phyloP scores from a whole-genome alignment of 805 yeast genomes.

The Cyberlindnera sargentensis region DNA sequence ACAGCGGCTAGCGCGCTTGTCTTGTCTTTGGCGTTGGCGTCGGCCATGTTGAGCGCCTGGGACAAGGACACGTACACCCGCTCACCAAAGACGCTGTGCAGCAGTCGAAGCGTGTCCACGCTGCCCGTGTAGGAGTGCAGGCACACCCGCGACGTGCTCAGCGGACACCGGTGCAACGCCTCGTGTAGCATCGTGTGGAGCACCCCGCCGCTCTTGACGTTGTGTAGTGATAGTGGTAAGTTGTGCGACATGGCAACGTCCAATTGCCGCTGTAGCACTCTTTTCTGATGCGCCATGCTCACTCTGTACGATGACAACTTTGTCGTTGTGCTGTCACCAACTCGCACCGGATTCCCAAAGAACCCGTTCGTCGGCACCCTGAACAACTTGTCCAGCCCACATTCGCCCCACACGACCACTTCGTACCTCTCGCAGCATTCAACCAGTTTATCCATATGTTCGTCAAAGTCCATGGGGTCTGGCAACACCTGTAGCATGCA shows the following conservation, averaged over 20 bases:
- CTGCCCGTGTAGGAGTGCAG: conserved; percentile 89
- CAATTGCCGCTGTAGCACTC: conserved; percentile 45
- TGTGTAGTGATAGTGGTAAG: conserved; percentile 68
- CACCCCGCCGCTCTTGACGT: conserved; percentile 72
- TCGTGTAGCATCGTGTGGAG: conserved; percentile 38
- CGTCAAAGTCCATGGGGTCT: conserved; percentile 42
- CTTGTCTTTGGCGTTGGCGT: not conserved
- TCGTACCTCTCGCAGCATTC: conserved; percentile 7
- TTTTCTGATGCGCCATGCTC: conserved; percentile 55
- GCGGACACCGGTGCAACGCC: conserved; percentile 9
- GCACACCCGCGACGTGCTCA: conserved; percentile 36
- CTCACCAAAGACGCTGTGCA: conserved; percentile 28
- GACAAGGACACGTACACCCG: conserved; percentile 12
- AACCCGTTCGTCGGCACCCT: conserved; percentile 57
- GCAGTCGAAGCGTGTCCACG: conserved; percentile 50
- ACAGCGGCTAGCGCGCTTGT: not conserved
- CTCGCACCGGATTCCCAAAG: conserved; percentile 31
- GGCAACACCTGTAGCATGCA: conserved; percentile 48
- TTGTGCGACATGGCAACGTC: conserved; percentile 41
- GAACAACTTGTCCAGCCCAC: conserved; percentile 82
- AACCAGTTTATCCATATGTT: conserved; percentile 22
- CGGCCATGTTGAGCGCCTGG: conserved; percentile 7
- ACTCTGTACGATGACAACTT: conserved; percentile 45
- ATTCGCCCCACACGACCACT: conserved; percentile 63
- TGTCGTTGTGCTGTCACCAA: conserved; percentile 1